phyloP scores from a whole-genome alignment of 1,139 yeast genomes.

The Scheffersomyces parashehatae region DNA sequence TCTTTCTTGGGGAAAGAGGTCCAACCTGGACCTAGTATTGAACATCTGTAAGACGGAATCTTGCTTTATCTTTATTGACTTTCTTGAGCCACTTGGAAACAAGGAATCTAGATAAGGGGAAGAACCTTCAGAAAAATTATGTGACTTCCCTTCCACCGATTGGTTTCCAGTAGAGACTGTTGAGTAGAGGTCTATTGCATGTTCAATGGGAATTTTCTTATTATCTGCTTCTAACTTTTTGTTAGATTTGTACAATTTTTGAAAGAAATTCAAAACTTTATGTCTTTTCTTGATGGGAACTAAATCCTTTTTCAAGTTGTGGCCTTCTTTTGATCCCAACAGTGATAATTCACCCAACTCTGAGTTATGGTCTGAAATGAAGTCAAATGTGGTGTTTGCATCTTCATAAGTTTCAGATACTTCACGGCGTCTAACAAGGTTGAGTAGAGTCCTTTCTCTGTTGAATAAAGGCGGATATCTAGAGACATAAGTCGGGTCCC shows the following conservation, averaged over 20 bases:
- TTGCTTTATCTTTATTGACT: neutral
- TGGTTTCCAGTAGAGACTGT: no score
- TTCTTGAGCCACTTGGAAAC: neutral
- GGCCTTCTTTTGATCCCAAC: no score
- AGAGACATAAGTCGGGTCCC: slow-evolving; percentile 11
- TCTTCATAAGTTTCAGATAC: neutral
- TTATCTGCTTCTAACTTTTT: no score
- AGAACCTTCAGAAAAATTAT: neutral
- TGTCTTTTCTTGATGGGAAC: no score
- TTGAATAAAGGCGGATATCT: slow-evolving; percentile 14
- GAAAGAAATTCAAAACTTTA: no score
- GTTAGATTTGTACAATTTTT: no score
- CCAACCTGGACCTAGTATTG: neutral
- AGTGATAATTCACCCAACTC: no score
- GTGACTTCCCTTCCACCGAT: no score
- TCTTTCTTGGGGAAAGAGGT: neutral
- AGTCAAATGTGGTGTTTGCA: neutral
- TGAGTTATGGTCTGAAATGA: neutral
- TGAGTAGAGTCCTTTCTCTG: neutral
- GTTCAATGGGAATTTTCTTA: no score
- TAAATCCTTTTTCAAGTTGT: no score
- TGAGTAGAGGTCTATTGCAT: no score
- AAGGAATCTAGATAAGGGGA: neutral
- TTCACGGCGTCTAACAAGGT: neutral
- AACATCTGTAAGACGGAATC: neutral